phyloP scores from a whole-genome alignment of 306 rosid species.

The Clitoria ternatea region DNA sequence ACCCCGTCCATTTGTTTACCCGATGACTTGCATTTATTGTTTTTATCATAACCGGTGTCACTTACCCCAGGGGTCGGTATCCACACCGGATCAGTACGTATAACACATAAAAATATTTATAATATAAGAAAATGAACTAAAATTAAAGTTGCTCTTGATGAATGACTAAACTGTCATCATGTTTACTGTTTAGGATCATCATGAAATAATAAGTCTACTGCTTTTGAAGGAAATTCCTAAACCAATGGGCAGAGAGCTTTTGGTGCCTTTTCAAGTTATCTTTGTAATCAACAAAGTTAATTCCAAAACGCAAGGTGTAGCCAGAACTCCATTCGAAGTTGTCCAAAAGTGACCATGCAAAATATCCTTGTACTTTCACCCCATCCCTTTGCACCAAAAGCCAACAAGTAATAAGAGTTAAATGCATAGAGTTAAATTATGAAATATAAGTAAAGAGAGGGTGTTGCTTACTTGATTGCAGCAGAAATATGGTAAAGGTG shows the following conservation, averaged over 20 bases:
- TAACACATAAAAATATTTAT: neutral
- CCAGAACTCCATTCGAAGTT: conserved; percentile 55
- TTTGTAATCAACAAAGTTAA: conserved; percentile 46
- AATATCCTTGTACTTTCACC: conserved; percentile 46
- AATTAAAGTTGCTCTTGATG: neutral
- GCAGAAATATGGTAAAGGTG: conserved; percentile 49
- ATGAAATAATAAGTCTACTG: neutral
- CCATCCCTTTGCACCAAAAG: conserved; percentile 33
- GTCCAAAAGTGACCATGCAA: conserved; percentile 68
- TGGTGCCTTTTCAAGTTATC: conserved; percentile 39
- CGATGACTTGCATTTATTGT: no score
- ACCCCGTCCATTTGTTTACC: no score
- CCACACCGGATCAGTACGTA: no score
- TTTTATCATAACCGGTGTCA: no score
- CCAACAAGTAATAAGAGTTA: neutral
- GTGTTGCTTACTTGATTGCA: conserved; percentile 48
- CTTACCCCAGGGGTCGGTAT: no score
- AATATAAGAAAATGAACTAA: neutral
- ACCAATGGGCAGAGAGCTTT: conserved; percentile 60
- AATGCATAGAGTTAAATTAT: neutral
- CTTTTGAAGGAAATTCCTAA: conserved; percentile 39
- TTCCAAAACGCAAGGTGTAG: conserved; percentile 44
- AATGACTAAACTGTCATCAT: neutral
- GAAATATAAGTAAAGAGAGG: neutral
- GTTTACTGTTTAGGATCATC: neutral